These are phyloP conservation scores for Penicillium parvum DNA, from an alignment of 495 filamentous ascomycete genomes.

Conservation along the genomic window DNA sequence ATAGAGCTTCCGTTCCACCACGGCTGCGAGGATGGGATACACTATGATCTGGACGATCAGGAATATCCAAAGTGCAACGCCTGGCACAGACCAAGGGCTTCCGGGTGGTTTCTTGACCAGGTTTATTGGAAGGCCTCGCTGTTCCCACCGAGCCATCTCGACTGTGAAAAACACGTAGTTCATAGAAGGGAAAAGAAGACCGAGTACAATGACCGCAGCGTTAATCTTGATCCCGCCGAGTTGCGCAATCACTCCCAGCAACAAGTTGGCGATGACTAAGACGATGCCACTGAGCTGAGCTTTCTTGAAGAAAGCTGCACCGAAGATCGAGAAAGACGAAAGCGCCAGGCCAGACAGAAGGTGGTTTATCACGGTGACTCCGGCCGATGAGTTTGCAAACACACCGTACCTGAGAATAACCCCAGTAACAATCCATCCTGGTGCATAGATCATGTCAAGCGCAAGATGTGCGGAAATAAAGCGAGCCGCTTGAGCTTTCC, in stretches of 20 bases:
- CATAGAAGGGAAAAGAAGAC: conserved; percentile 70
- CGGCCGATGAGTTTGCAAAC: conserved; percentile 56
- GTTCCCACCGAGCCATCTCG: conserved; percentile 63
- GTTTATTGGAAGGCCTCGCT: conserved; percentile 48
- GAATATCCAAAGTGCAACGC: conserved; percentile 64
- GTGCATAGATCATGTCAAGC: conserved; percentile 63
- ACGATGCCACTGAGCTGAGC: conserved; percentile 74
- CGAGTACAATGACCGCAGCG: conserved; percentile 55
- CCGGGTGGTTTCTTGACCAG: conserved; percentile 53
- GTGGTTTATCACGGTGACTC: conserved; percentile 58
- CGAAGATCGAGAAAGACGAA: conserved; percentile 64
- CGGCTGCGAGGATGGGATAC: conserved; percentile 65
- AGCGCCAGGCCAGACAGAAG: conserved; percentile 62
- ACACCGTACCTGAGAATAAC: conserved; percentile 57
- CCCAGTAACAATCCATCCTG: conserved; percentile 65
- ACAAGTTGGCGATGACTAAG: conserved; percentile 57
- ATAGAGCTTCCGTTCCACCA: conserved; percentile 69
- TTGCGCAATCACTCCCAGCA: conserved; percentile 67
- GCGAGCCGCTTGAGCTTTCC: conserved; percentile 65
- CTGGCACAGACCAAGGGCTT: conserved; percentile 58
- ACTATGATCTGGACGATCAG: conserved; percentile 66
- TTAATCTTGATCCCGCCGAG: conserved; percentile 51
- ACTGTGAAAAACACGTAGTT: conserved; percentile 72
- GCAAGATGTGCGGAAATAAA: conserved; percentile 63
- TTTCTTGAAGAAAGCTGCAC: conserved; percentile 68